Percentiles rank a stretch among this genome's conserved stretches.
Conservation (phyloP, 805 yeast genomes). For the Cyberlindnera maritima region DNA sequence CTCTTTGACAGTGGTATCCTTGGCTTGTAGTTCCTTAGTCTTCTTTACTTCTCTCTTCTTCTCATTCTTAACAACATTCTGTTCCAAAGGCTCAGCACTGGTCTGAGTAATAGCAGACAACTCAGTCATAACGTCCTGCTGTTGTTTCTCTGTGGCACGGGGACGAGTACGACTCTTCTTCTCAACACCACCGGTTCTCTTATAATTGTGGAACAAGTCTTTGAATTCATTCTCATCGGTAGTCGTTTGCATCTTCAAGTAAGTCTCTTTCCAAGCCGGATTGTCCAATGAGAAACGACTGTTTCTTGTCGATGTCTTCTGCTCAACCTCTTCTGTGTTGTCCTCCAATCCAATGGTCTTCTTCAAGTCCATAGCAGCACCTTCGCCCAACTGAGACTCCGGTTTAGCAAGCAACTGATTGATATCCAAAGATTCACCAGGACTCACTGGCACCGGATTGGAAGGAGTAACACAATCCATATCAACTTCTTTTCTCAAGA, state of each 20-base stretch:
- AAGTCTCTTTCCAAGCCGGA: slow-evolving; percentile 16
- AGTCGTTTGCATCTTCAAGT: slow-evolving; percentile 17
- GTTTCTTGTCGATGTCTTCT: background rate
- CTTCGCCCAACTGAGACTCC: slow-evolving; percentile 25
- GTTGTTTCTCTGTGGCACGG: background rate
- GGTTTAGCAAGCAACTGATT: slow-evolving; percentile 42
- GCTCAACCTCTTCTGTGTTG: too few species aligned
- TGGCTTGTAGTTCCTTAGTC: too few species aligned
- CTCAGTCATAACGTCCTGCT: background rate
- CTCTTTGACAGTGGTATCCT: background rate
- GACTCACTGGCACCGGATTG: slow-evolving; percentile 62
- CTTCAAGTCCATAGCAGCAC: slow-evolving; percentile 7
- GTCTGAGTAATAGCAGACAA: background rate
- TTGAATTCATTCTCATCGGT: slow-evolving; percentile 8
- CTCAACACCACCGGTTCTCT: background rate
- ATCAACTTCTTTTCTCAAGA: slow-evolving; percentile 89
- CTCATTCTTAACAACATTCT: too few species aligned
- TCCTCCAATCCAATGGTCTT: slow-evolving; percentile 3
- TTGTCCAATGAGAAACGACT: slow-evolving; percentile 9
- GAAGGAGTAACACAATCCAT: slow-evolving; percentile 92
- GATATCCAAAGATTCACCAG: slow-evolving; percentile 78
- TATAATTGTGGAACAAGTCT: slow-evolving; percentile 3
- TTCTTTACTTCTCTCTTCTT: background rate
- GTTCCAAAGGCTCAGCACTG: too few species aligned
- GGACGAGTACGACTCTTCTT: background rate